Evolutionary conservation across 495 filamentous ascomycete species (phyloP), one percentile per base, ranked within the genome.

Genomic region (Penicillium psychrofluorescens): DNA sequence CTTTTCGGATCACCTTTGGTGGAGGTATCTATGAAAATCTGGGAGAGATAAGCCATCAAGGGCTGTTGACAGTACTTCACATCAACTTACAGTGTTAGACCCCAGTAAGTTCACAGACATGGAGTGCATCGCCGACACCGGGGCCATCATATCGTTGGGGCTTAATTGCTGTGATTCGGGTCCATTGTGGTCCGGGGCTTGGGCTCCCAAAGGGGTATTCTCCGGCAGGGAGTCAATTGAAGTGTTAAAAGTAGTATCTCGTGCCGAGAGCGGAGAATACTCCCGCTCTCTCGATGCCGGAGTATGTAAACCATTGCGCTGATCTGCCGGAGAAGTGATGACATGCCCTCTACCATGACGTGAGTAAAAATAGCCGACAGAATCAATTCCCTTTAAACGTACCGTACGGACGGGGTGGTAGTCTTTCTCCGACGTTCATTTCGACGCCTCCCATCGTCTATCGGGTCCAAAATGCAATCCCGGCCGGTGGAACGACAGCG

Each of bases 31-130:
- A 68, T 60, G 29, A 70, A 68, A 4, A 70, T 67, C 61, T 67
- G 22, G 22, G 22, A 22, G 22, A 6, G 22, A 4, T 22, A 22
- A 22, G 22, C 6, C 22, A 22, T 3, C 22, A 22, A 22, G 4
- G 22, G 3, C 22, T 22, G 22, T 22, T 22, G 22, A 22, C 22
- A 48, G 60, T 54, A 29, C 59, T 60, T 11, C 62, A 22, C 6
- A 22, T 22, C 22, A 22, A 22, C 22, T 22, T 22, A 22, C 22
- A 48, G 59, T 54, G 22, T 60, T 60, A 10, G 63, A 55, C 6
- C 55, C 67, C 6, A 63, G 52, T n/a, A 70, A 49, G 15, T 68
- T 70, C 12, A 70, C 63, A 28, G 67, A 70, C 64, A 70, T 67
- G 7, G 64, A 67, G 41, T 70, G 67, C 39, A 67, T 56, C 4